These are phyloP conservation scores for Conticribra guillardii DNA, from an alignment of 108 stramenopile genomes.

Conservation along the genomic window DNA sequence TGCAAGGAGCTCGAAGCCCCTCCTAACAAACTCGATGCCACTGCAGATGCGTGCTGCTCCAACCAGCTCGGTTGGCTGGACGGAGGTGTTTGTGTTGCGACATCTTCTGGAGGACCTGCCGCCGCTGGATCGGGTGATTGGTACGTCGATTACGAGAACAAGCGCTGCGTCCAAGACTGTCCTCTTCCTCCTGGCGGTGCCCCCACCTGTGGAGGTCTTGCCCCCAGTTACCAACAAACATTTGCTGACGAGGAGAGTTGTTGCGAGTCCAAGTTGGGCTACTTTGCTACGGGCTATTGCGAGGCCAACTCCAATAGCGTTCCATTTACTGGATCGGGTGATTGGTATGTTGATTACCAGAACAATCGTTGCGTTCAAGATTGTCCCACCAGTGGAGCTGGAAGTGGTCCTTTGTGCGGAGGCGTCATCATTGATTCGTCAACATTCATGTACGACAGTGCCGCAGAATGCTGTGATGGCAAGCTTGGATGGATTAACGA, in stretches of 20 bases:
- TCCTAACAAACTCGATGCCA: neutral
- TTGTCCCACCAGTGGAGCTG: neutral
- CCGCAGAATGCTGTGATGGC: neutral
- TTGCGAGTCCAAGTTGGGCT: neutral
- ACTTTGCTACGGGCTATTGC: neutral
- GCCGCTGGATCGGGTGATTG: neutral
- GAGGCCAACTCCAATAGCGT: neutral
- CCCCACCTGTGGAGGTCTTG: neutral
- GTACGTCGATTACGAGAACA: neutral
- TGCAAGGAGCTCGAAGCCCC: neutral
- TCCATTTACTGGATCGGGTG: neutral
- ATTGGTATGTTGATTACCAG: conserved; percentile 1
- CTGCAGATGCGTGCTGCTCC: neutral
- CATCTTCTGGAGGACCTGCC: neutral
- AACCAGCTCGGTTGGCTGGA: neutral
- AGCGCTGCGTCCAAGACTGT: conserved; percentile 4
- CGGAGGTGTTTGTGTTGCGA: neutral
- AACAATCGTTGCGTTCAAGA: neutral
- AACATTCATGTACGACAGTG: neutral
- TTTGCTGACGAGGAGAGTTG: neutral
- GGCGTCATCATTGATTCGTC: neutral
- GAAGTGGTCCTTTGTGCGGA: neutral
- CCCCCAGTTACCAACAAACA: neutral
- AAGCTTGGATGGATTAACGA: too few relatives aligned
- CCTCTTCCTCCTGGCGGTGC: too few relatives aligned